Evolutionary conservation across 2,329 filamentous ascomycete genomes (phyloP).

Genomic region (Monosporascus sp.): DNA sequence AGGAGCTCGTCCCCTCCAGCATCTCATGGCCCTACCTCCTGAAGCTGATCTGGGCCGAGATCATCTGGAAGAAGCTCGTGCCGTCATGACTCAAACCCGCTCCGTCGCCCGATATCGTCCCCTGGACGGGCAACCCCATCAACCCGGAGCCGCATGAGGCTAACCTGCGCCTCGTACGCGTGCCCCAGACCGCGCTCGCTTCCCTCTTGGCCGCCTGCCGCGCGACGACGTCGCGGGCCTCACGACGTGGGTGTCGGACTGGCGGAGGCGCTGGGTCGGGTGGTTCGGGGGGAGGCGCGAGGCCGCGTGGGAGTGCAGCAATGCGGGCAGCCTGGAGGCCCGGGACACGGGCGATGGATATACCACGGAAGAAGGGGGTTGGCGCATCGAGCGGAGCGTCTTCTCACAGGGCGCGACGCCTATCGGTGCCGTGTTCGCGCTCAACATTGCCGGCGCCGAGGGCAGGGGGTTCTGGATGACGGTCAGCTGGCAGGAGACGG

Average conservation of each 20-base stretch:
- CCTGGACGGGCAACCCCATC: constrained; percentile 35
- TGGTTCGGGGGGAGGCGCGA: constrained; percentile 38
- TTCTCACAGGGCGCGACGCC: constrained; percentile 46
- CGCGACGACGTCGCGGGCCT: constrained; percentile 38
- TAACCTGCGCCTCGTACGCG: constrained; percentile 30
- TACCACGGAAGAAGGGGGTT: constrained; percentile 8
- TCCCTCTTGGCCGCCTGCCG: constrained; percentile 33
- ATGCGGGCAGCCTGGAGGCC: constrained; percentile 39
- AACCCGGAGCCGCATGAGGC: constrained; percentile 31
- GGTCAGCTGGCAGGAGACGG: constrained; percentile 42
- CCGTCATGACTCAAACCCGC: constrained; percentile 32
- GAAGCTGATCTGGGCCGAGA: constrained; percentile 8
- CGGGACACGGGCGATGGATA: constrained; percentile 3
- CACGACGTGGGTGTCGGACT: constrained; percentile 38
- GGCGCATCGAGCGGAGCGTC: constrained; percentile 37
- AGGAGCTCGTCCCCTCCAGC: constrained; percentile 34
- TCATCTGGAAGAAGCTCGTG: constrained; percentile 30
- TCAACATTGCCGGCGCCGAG: constrained; percentile 43
- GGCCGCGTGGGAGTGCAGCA: constrained; percentile 47
- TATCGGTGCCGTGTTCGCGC: constrained; percentile 34
- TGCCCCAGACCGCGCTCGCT: constrained; percentile 23
- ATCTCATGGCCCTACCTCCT: constrained; percentile 13
- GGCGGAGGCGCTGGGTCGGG: constrained; percentile 31
- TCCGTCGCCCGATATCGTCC: constrained; percentile 7
- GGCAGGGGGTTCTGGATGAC: constrained; percentile 35